Base-by-base conservation (phyloP, 176 grass and related monocot genomes). In the Avena insularis region DNA sequence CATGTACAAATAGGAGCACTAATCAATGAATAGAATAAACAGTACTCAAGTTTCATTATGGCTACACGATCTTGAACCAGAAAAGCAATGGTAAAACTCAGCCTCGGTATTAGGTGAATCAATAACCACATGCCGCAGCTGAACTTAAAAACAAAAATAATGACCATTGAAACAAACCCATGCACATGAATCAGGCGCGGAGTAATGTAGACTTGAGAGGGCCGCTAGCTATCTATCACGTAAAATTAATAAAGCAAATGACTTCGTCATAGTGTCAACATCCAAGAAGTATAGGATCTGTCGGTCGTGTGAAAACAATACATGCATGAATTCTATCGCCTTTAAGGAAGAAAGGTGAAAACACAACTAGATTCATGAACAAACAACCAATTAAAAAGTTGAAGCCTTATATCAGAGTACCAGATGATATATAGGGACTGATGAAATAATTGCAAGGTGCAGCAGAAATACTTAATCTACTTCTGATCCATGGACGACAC, bases 401-500 rank as follows among this genome's bases (percentile, higher is more conserved):
- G 74, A 84, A 80, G 4, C 33, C 71, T 67, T 35, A 67, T 40
- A 51, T 57, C 55, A 57, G 55, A 17, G 60, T 65, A 91, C 45
- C 29, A 9, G 12, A 66, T 83, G 74, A 79, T 72, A 79, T 72
- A 64, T 78, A 86, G 54, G 54, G 33, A 13, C 8, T 83, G 21
- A 38, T 47, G 45, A 57, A 87, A 54, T 79, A 72, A 60, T 53
- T 82, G 71, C 43, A 77, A 78, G 27, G 33, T 19, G 50, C 25
- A 82, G 75, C 12, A 79, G 46, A 33, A 87, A 85, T 56, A 79
- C 43, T 82, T 83, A 77, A 54, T 62, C 53, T 67, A 80, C 55
- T 57, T 19, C 11, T 36, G 62, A 79, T 79, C 56, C 62, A 33
- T 43, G 71, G 29, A 78, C 63, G 64, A 78, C 63, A 46, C 55